These are phyloP conservation scores for Xenoacremonium recifei DNA, from an alignment of 2,329 filamentous ascomycete genomes.

Conservation along the genomic window DNA sequence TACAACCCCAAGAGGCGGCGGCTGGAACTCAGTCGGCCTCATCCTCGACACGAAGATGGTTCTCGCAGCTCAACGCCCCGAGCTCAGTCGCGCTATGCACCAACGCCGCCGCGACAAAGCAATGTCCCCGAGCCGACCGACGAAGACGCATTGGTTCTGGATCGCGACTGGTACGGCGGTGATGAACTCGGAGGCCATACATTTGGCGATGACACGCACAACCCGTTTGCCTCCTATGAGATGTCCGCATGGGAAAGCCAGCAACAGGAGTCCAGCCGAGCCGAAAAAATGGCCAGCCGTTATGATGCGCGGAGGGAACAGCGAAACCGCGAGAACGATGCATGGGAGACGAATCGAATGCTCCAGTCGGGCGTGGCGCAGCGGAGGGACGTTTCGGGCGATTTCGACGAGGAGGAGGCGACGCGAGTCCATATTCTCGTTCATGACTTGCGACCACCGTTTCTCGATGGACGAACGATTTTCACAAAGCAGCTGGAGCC, in stretches of 20 bases:
- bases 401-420: conserved; percentile 89
- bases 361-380: conserved; percentile 94
- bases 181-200: conserved; percentile 80
- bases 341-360: conserved; percentile 99
- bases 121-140: conserved; percentile 62
- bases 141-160: conserved; percentile 72
- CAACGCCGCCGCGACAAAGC: conserved; percentile 35
- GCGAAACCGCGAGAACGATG: conserved; percentile 91
- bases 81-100: conserved; percentile 37
- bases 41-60: conserved; percentile 29
- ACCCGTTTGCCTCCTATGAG: conserved; percentile 79
- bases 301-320: conserved; percentile 71
- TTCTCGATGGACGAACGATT: conserved; percentile 89
- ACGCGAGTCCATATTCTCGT: conserved; percentile 88
- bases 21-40: conserved; percentile 31
- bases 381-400: conserved; percentile 73
- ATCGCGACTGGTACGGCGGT: conserved; percentile 90
- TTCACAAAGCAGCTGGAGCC: conserved; percentile 98
- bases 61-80: conserved; percentile 34
- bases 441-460: conserved; percentile 91
- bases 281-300: conserved; percentile 76
- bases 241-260: conserved; percentile 72
- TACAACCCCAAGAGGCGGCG: conserved; percentile 40
- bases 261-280: conserved; percentile 73
- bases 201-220: conserved; percentile 89